Evolutionary conservation across 176 grass and related monocot species (phyloP).

Genomic region (Leersia perrieri): DNA sequence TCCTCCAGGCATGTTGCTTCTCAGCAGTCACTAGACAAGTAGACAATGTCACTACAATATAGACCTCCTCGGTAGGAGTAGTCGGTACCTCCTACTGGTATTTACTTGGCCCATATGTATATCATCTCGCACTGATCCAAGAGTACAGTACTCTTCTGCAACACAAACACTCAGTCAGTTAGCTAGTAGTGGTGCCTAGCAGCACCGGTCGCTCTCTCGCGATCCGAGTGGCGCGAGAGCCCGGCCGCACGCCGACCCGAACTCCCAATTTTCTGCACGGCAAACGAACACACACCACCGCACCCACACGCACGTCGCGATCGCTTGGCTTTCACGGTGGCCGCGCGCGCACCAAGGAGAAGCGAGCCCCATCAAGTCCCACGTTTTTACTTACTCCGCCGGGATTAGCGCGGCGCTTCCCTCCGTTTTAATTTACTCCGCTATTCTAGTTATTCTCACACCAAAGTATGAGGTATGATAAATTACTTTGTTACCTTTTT

Average conservation of each 20-base stretch:
- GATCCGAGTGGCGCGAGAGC: neutral
- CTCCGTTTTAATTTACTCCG: too few relatives aligned
- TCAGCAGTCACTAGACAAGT: neutral
- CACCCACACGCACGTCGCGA: neutral
- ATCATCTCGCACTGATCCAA: too few relatives aligned
- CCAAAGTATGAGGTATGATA: too few relatives aligned
- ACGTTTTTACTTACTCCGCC: too few relatives aligned
- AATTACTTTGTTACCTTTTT: too few relatives aligned
- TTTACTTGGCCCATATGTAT: too few relatives aligned
- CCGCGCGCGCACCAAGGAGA: neutral
- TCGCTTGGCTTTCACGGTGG: constrained; percentile 19
- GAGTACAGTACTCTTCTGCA: neutral
- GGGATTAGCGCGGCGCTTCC: neutral
- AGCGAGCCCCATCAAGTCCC: neutral
- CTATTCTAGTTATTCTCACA: too few relatives aligned
- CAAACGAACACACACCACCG: neutral
- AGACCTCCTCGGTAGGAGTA: too few relatives aligned
- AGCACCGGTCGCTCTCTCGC: neutral
- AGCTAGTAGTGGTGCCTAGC: neutral
- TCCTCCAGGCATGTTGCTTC: neutral
- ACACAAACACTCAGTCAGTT: neutral
- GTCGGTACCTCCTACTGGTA: too few relatives aligned
- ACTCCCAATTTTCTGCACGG: neutral
- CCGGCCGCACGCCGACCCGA: neutral
- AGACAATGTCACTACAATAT: too few relatives aligned